Evolutionary conservation across 2,329 filamentous ascomycete species (phyloP).

Genomic region (Chrysosphaeria jannelii): DNA sequence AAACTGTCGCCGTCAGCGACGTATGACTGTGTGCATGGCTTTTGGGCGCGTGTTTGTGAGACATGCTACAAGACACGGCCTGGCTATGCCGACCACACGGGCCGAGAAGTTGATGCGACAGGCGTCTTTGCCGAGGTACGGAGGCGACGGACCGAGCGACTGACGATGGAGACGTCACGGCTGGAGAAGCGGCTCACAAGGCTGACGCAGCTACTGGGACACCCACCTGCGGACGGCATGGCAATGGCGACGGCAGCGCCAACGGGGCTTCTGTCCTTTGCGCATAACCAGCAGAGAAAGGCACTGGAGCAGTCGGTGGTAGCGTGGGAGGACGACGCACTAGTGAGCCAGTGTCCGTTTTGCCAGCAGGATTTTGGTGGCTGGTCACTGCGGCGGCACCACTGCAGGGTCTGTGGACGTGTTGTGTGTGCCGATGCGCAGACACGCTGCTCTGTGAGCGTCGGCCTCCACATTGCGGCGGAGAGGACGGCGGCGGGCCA

Average conservation of each 20-base stretch:
- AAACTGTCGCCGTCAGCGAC: slow-evolving; percentile 70
- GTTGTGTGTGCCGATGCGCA: slow-evolving; percentile 74
- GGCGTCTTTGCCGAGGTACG: slow-evolving; percentile 39
- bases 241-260: slow-evolving; percentile 1
- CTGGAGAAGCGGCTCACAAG: slow-evolving; percentile 80
- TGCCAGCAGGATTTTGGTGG: slow-evolving; percentile 87
- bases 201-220: slow-evolving; percentile 55
- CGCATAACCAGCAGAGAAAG: slow-evolving; percentile 49
- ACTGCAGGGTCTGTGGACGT: slow-evolving; percentile 76
- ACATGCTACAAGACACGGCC: slow-evolving; percentile 96
- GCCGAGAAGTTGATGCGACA: slow-evolving; percentile 40
- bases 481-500: slow-evolving; percentile 10
- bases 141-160: slow-evolving; percentile 51
- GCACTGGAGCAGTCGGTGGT: slow-evolving; percentile 72
- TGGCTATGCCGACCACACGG: slow-evolving; percentile 75
- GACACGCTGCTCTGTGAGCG: slow-evolving; percentile 60
- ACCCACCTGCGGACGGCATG: slow-evolving; percentile 17
- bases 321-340: slow-evolving; percentile 76
- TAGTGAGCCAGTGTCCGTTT: slow-evolving; percentile 59
- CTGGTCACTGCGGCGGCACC: slow-evolving; percentile 78
- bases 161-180: slow-evolving; percentile 62
- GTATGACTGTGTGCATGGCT: slow-evolving; percentile 67
- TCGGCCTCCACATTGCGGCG: slow-evolving; percentile 40
- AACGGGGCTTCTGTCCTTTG: slow-evolving; percentile 25
- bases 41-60: slow-evolving; percentile 89